Conservation (phyloP, 768 basidiomycete species). For the Lactifluus rugatus region DNA sequence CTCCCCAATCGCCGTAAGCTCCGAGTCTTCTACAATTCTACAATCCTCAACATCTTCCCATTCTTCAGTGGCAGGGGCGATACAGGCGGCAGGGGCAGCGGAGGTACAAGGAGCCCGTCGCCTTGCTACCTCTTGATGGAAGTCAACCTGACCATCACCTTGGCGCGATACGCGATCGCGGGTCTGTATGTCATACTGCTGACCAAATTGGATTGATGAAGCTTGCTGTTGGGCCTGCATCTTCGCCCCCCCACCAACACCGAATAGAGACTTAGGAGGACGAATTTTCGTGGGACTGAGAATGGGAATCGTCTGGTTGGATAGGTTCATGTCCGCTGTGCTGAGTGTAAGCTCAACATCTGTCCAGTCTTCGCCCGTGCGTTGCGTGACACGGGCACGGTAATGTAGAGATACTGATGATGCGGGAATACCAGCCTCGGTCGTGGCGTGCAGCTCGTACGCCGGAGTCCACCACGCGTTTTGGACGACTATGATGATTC, state of each 20-base stretch:
- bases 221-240: neutral
- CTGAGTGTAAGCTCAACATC: conserved; percentile 42
- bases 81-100: no score
- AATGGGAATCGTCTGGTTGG: conserved; percentile 27
- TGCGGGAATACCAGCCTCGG: conserved; percentile 34
- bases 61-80: neutral
- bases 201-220: no score
- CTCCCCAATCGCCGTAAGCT: conserved; percentile 22
- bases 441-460: conserved; percentile 49
- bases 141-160: no score
- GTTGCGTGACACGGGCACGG: conserved; percentile 42
- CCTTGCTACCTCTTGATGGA: no score
- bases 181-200: neutral
- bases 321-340: conserved; percentile 36
- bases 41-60: neutral
- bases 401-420: conserved; percentile 42
- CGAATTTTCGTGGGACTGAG: conserved; percentile 10
- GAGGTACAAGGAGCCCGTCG: no score
- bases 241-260: neutral
- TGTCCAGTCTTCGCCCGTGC: conserved; percentile 54
- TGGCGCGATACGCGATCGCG: no score
- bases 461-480: conserved; percentile 43
- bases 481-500: conserved; percentile 37
- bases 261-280: neutral
- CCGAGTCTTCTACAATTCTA: neutral